phyloP scores from a whole-genome alignment of 257 asterid species.

The Misopates orontium region DNA sequence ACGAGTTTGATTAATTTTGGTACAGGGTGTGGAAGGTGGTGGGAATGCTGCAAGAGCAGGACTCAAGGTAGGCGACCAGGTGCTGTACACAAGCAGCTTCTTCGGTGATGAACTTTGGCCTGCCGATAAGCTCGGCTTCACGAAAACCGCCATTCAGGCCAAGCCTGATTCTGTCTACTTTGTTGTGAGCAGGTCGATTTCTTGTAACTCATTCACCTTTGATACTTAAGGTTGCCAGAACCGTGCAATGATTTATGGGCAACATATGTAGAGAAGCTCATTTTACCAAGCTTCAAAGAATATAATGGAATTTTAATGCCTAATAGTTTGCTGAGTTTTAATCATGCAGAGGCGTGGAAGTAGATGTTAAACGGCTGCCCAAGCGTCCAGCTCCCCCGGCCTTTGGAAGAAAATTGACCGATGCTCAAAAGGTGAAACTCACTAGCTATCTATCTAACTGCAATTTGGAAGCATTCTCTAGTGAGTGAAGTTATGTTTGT shows the following conservation, averaged over 20 bases:
- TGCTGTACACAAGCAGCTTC: constrained; percentile 92
- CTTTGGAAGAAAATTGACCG: constrained; percentile 84
- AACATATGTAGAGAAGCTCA: too few species aligned
- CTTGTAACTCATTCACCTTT: not conserved
- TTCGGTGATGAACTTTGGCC: constrained; percentile 98
- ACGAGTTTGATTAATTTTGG: not conserved
- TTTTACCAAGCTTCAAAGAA: too few species aligned
- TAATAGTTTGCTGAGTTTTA: not conserved
- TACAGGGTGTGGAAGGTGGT: constrained; percentile 76
- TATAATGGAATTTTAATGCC: not conserved
- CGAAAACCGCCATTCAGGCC: constrained; percentile 92
- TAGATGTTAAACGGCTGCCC: constrained; percentile 80
- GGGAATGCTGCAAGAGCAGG: constrained; percentile 99
- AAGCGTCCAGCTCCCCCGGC: constrained; percentile 97
- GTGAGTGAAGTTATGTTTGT: not conserved
- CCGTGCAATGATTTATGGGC: too few species aligned
- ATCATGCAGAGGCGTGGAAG: constrained; percentile 70
- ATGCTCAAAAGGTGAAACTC: constrained; percentile 73
- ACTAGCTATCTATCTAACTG: not conserved
- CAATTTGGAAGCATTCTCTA: not conserved
- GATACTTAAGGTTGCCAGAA: too few species aligned
- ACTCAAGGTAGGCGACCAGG: constrained; percentile 89
- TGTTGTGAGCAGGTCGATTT: constrained; percentile 75
- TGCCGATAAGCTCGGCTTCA: constrained; percentile 92
- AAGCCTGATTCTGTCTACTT: constrained; percentile 92